Percentiles rank a stretch among this genome's conserved stretches.
Evolutionary conservation across 345 rosid genomes (phyloP).

Genomic region (Mallotus nudiflorus): DNA sequence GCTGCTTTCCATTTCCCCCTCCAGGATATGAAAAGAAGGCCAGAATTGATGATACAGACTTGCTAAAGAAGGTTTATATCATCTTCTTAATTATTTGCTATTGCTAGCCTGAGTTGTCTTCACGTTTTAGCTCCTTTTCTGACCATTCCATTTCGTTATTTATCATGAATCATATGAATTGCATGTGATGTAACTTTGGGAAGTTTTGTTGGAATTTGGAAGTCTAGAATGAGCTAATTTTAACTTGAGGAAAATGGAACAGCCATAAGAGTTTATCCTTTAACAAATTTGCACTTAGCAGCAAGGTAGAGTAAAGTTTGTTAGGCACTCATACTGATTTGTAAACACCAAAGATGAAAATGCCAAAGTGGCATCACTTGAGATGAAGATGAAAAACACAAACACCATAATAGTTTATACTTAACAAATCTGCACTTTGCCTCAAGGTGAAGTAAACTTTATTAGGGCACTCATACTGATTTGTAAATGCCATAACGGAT

Average conservation of each 20-base stretch:
- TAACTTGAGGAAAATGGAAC: neutral
- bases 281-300: neutral
- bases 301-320: neutral
- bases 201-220: neutral
- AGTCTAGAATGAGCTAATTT: neutral
- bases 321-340: neutral
- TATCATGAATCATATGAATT: neutral
- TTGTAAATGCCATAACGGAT: too few species aligned
- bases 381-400: neutral
- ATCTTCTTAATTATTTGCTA: neutral
- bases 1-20: constrained; percentile 98
- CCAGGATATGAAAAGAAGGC: constrained; percentile 95
- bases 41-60: constrained; percentile 50
- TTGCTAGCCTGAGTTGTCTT: constrained; percentile 5
- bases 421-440: too few species aligned
- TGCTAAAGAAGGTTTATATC: constrained; percentile 60
- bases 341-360: neutral
- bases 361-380: neutral
- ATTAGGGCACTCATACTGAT: too few species aligned
- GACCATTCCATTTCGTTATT: neutral
- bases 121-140: constrained; percentile 1
- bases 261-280: too few species aligned
- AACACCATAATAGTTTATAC: too few species aligned
- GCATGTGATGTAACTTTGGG: neutral
- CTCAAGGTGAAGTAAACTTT: too few species aligned